Evolutionary conservation across 805 yeast species (phyloP), one percentile per base, ranked within the genome.

Genomic region (Scheffersomyces lignosus): DNA sequence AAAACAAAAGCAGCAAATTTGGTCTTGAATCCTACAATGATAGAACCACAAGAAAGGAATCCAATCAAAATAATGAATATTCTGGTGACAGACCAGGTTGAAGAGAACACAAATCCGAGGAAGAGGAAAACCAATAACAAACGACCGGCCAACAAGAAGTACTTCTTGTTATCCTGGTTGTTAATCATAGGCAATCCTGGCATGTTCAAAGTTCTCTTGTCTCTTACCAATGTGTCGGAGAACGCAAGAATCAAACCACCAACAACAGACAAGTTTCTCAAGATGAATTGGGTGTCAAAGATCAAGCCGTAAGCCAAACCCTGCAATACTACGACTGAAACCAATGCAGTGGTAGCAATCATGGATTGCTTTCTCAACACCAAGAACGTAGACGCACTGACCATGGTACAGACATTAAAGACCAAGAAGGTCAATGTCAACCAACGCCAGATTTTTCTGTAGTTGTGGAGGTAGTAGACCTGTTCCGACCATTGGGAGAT

Each of bases 1-100:
- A 81, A 69, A 10, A 79, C 60, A 15, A 78, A 74, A 1, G 98
- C 96, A 22, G 93, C 82, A 47, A 89, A 78, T 58, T 88, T 88
- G 31, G 98, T 90, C 67, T 88, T 89, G 75, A 81, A 93, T 23
- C 99, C 99, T 47, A 91, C 78, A 16, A 85, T 88, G 43, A 91
- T 90, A 39, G 90, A 79, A 24, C 78, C 70, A 56, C 93, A 85
- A 9, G 83, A 75, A 14, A 73, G 60, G 27, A 85, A 74, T 8
- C 96, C 95, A 38, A 86, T 53, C 23, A 87, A 59, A 38, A 87
- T 83, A 38, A 83, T 69, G 18, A 87, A 48, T 18, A 82, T 59
- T 40, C 87, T 77, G 18, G 81, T 66, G 34, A 83, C 57, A 1
- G 87, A 75, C 88, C 89, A 87, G 25, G 77, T 71, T 34, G 85